Conservation (phyloP, 108 stramenopile species). For the Schizochytrium sp. region DNA sequence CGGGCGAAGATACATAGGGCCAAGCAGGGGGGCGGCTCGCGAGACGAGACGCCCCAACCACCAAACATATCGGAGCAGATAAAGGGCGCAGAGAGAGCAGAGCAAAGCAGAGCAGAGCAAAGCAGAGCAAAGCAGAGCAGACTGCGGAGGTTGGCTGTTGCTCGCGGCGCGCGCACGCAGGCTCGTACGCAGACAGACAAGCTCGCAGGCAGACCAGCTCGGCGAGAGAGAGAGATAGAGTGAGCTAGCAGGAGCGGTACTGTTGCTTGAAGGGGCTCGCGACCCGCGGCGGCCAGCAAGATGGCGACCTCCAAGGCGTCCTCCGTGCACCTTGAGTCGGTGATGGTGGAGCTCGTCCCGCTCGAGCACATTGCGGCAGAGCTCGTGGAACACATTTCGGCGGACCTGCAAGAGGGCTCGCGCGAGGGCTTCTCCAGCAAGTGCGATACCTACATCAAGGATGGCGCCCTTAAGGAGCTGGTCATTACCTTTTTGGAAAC, state of each 20-base stretch:
- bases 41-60: no score
- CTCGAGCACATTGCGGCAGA: neutral
- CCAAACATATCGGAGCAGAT: no score
- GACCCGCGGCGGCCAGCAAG: neutral
- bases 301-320: neutral
- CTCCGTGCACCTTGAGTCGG: neutral
- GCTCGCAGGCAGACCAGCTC: neutral
- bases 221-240: neutral
- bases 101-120: neutral
- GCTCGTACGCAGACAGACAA: neutral
- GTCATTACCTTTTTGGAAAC: neutral
- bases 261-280: no score
- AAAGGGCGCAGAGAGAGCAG: no score
- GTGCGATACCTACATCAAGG: conserved; percentile 18
- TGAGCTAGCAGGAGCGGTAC: neutral
- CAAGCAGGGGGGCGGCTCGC: no score
- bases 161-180: no score
- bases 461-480: neutral
- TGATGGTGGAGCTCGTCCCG: conserved; percentile 11
- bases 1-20: no score
- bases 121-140: neutral
- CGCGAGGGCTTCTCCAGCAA: neutral
- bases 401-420: neutral
- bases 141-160: neutral
- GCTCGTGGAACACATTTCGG: neutral